These are phyloP conservation scores for Amanita polypyramis DNA, from an alignment of 768 basidiomycete species.

Conservation along the genomic window DNA sequence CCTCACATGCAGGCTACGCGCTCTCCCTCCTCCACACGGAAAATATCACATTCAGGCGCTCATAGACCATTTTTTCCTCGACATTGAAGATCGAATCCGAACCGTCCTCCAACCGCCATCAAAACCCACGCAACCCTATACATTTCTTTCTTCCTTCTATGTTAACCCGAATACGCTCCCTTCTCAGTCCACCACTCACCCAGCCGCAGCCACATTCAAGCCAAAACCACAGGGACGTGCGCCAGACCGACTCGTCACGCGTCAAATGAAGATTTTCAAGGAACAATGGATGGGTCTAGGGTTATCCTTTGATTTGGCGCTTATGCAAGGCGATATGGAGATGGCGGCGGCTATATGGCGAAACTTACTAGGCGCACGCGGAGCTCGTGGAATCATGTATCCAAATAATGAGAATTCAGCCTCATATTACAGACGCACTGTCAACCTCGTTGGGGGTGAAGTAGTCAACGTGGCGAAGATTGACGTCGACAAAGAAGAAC, in stretches of 20 bases:
- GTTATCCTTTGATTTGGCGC: conserved; percentile 68
- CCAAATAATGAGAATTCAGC: conserved; percentile 13
- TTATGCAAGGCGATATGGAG: conserved; percentile 68
- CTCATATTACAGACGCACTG: conserved; percentile 41
- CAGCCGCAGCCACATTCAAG: conserved; percentile 2
- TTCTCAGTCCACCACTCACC: conserved; percentile 8
- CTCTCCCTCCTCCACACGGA: conserved; percentile 61
- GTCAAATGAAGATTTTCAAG: conserved; percentile 86
- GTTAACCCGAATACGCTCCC: conserved; percentile 34
- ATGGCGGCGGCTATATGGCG: conserved; percentile 87
- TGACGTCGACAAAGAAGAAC: conserved; percentile 47
- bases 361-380: conserved; percentile 79
- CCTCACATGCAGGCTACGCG: conserved; percentile 78
- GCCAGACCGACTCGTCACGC: conserved; percentile 69
- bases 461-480: conserved; percentile 51
- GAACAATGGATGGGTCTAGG: conserved; percentile 86
- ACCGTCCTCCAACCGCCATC: conserved; percentile 56
- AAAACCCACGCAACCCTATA: conserved; percentile 32
- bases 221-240: conserved; percentile 27
- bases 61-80: conserved; percentile 92
- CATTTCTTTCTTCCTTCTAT: conserved; percentile 34
- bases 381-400: conserved; percentile 58
- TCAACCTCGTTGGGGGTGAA: conserved; percentile 63
- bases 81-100: conserved; percentile 85
- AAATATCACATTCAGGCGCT: conserved; percentile 67